phyloP scores from a whole-genome alignment of 1,284 basidiomycete genomes.

The Boletus sp. region DNA sequence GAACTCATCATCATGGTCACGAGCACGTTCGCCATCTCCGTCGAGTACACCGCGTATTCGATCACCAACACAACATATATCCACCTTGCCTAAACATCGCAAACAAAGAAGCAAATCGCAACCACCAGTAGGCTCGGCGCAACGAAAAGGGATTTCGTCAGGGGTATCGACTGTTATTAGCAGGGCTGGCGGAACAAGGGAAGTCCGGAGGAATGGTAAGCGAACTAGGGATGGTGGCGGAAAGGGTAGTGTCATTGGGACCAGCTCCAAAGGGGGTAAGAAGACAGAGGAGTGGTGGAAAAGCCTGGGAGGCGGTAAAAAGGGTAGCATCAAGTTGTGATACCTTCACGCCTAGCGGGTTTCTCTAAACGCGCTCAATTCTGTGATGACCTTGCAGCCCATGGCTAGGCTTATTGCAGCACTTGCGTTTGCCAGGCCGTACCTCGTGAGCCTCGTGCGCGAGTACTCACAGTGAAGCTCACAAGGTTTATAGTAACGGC shows the following conservation, averaged over 20 bases:
- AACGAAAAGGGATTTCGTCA: constrained; percentile 66
- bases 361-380: too few relatives aligned
- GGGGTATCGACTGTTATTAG: constrained; percentile 66
- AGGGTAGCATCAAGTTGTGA: constrained; percentile 12
- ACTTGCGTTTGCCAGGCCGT: too few relatives aligned
- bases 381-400: too few relatives aligned
- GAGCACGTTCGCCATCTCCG: neutral
- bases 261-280: neutral
- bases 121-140: constrained; percentile 18
- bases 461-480: too few relatives aligned
- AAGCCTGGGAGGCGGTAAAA: constrained; percentile 17
- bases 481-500: too few relatives aligned
- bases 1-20: neutral
- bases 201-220: constrained; percentile 9
- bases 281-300: constrained; percentile 23
- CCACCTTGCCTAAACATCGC: neutral
- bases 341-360: too few relatives aligned
- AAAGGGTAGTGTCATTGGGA: neutral
- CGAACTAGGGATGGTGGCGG: neutral
- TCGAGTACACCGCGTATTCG: neutral
- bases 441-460: too few relatives aligned
- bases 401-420: too few relatives aligned
- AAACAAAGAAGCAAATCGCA: constrained; percentile 7
- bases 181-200: constrained; percentile 19
- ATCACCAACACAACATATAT: neutral